phyloP scores from a whole-genome alignment of 2,329 filamentous ascomycete genomes.

The Cercospora zeae-maydis region DNA sequence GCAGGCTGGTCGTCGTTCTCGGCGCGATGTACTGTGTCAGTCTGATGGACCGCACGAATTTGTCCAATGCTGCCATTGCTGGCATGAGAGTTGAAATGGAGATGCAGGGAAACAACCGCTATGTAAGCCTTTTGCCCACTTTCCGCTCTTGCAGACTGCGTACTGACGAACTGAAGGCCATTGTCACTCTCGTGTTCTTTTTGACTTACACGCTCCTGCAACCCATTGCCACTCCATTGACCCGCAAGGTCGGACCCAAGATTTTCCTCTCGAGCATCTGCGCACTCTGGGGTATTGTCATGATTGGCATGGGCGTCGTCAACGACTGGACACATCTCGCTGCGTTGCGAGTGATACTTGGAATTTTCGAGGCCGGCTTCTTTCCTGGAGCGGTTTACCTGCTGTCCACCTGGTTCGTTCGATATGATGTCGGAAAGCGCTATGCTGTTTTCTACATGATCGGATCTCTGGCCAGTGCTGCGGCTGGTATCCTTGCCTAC shows the following conservation, averaged over 20 bases:
- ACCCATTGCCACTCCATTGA: slow-evolving; percentile 31
- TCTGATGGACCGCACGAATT: slow-evolving; percentile 8
- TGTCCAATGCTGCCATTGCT: slow-evolving; percentile 33
- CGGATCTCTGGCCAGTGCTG: slow-evolving; percentile 46
- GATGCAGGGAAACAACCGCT: slow-evolving; percentile 17
- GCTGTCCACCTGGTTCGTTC: slow-evolving; percentile 47
- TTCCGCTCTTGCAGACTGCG: background rate
- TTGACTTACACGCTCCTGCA: slow-evolving; percentile 41
- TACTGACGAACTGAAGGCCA: slow-evolving; percentile 33
- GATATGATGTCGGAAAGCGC: slow-evolving; percentile 40
- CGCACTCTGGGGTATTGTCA: slow-evolving; percentile 38
- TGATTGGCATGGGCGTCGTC: slow-evolving; percentile 39
- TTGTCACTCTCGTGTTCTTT: slow-evolving; percentile 36
- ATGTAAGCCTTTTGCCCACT: slow-evolving; percentile 18
- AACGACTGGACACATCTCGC: slow-evolving; percentile 28
- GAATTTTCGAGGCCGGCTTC: slow-evolving; percentile 28
- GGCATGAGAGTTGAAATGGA: slow-evolving; percentile 21
- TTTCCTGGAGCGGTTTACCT: slow-evolving; percentile 38
- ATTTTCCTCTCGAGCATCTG: slow-evolving; percentile 25
- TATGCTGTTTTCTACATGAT: slow-evolving; percentile 29
- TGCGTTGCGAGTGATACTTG: slow-evolving; percentile 25
- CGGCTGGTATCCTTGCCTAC: slow-evolving; percentile 50
- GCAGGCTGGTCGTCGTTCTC: slow-evolving; percentile 3
- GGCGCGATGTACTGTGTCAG: slow-evolving; percentile 11
- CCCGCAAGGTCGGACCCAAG: slow-evolving; percentile 32